These are phyloP conservation scores for Zygoascus ofunaensis DNA, from an alignment of 805 yeast genomes.

Conservation along the genomic window DNA sequence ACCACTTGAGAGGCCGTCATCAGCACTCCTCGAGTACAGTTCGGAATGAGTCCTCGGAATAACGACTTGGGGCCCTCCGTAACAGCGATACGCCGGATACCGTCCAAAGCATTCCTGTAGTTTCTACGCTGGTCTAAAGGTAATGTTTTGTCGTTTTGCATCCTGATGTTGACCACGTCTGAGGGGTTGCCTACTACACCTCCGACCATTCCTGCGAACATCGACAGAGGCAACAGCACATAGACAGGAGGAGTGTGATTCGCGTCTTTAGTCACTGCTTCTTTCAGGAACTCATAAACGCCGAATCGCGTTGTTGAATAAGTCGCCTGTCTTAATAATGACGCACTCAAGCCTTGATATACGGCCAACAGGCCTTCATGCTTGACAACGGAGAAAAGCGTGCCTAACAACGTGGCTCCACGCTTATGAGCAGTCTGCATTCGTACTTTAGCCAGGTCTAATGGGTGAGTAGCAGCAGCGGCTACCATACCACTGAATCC, in stretches of 20 bases:
- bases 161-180: constrained; percentile 77
- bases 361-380: constrained; percentile 54
- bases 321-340: constrained; percentile 76
- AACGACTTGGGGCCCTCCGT: constrained; percentile 55
- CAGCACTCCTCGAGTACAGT: constrained; percentile 67
- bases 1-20: constrained; percentile 92
- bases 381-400: constrained; percentile 51
- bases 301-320: constrained; percentile 84
- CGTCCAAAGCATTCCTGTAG: constrained; percentile 72
- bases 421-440: constrained; percentile 67
- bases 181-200: constrained; percentile 84
- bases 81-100: constrained; percentile 46
- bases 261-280: constrained; percentile 32
- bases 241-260: constrained; percentile 45
- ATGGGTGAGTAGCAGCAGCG: constrained; percentile 50
- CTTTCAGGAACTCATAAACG: constrained; percentile 70
- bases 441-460: constrained; percentile 80
- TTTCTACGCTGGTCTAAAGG: constrained; percentile 58
- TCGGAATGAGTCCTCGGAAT: constrained; percentile 70
- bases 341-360: constrained; percentile 78
- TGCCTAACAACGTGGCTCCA: constrained; percentile 52
- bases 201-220: constrained; percentile 79
- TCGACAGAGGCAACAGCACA: constrained; percentile 62
- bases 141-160: constrained; percentile 78
- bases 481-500: constrained; percentile 35